These are phyloP conservation scores for Saxophila tyrrhenica DNA, from an alignment of 495 filamentous ascomycete species.

Conservation along the genomic window DNA sequence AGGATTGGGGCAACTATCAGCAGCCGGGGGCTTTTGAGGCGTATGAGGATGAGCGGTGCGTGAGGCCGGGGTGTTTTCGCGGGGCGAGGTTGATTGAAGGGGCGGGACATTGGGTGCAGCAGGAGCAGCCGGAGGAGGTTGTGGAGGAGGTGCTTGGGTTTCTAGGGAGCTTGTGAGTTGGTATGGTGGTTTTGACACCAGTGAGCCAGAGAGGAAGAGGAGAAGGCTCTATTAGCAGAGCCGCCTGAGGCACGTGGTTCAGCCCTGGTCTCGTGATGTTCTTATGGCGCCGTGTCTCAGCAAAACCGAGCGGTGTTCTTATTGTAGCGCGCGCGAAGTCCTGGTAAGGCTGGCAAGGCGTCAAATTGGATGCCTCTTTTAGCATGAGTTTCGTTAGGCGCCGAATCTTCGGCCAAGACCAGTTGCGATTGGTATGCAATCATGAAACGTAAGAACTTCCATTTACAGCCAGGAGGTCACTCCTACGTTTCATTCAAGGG, in stretches of 20 bases:
- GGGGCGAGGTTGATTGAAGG: conserved; percentile 42
- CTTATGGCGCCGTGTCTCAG: too few species aligned
- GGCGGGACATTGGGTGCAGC: conserved; percentile 57
- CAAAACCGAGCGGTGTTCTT: too few species aligned
- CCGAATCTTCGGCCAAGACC: not conserved
- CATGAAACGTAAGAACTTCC: not conserved
- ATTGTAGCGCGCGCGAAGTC: too few species aligned
- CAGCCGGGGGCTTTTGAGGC: conserved; percentile 50
- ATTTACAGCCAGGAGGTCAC: too few species aligned
- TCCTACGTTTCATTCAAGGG: too few species aligned
- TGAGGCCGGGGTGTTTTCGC: conserved; percentile 34
- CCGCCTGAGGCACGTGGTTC: too few species aligned
- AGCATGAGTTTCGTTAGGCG: not conserved
- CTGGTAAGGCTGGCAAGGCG: too few species aligned
- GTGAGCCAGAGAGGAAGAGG: too few species aligned
- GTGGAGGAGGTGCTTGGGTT: conserved; percentile 40
- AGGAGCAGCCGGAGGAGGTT: conserved; percentile 50
- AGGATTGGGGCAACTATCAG: conserved; percentile 60
- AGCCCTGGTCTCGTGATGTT: too few species aligned
- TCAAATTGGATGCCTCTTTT: too few species aligned
- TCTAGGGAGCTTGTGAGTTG: conserved; percentile 18
- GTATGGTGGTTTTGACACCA: too few species aligned
- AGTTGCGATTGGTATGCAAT: not conserved
- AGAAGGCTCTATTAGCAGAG: too few species aligned
- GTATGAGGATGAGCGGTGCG: conserved; percentile 35